Conservation (phyloP, 2,329 filamentous ascomycete genomes). For the Sporothrix humicola region DNA sequence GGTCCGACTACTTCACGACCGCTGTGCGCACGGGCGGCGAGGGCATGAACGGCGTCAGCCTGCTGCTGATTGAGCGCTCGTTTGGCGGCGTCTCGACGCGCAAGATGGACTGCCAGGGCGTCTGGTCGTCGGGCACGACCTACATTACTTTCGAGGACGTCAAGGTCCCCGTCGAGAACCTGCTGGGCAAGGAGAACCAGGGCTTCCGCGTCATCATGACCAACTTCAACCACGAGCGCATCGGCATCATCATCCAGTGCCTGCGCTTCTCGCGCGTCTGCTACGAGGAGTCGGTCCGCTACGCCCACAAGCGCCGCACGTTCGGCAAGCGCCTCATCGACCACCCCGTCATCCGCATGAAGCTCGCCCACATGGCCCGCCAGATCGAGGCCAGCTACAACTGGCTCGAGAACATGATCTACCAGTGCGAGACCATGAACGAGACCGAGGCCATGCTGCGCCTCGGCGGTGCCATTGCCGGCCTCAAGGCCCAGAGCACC, state of each 20-base stretch:
- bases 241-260: constrained; percentile 98
- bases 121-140: constrained; percentile 93
- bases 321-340: constrained; percentile 97
- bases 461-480: constrained; percentile 90
- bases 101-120: constrained; percentile 97
- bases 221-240: constrained; percentile 99
- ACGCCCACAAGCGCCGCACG: constrained; percentile 94
- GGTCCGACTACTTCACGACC: constrained; percentile 96
- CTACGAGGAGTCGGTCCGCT: constrained; percentile 95
- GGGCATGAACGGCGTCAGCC: constrained; percentile 90
- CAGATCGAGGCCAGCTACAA: constrained; percentile 97
- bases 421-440: constrained; percentile 89
- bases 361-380: constrained; percentile 96
- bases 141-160: constrained; percentile 99
- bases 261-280: constrained; percentile 94
- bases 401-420: constrained; percentile 96
- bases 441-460: constrained; percentile 96
- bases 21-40: constrained; percentile 86
- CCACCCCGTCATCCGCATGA: constrained; percentile 95
- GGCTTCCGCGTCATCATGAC: constrained; percentile 99
- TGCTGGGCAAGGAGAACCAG: constrained; percentile 97
- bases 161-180: constrained; percentile 98
- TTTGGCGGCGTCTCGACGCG: constrained; percentile 86
- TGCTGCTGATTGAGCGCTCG: constrained; percentile 89
- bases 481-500: constrained; percentile 91